Percentiles rank a stretch among this genome's conserved stretches.
phyloP scores from a whole-genome alignment of 805 yeast species.

The Candida suzukii region DNA sequence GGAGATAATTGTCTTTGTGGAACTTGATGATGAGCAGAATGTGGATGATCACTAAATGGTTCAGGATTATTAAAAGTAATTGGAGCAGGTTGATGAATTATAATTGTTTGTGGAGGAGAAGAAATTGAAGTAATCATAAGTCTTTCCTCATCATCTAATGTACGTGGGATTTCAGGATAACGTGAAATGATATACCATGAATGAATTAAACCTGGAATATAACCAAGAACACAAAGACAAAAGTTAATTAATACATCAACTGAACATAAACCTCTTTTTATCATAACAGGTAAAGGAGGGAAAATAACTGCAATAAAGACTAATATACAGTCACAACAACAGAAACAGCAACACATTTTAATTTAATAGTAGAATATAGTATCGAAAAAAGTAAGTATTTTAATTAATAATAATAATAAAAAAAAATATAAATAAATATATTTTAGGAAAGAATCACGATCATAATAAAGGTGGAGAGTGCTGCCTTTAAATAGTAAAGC shows the following conservation, averaged over 20 bases:
- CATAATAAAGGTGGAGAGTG: no score
- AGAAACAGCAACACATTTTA: conserved; percentile 20
- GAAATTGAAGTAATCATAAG: no score
- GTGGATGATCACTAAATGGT: conserved; percentile 17
- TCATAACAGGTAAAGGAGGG: conserved; percentile 75
- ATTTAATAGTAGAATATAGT: no score
- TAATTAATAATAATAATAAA: no score
- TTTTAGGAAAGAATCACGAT: no score
- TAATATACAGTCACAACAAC: conserved; percentile 53
- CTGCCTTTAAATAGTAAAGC: no score
- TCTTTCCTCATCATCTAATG: conserved; percentile 13
- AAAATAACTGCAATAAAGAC: conserved; percentile 63
- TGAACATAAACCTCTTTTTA: conserved; percentile 67
- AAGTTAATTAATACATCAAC: conserved; percentile 66
- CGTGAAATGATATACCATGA: conserved; percentile 56
- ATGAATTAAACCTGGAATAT: conserved; percentile 66
- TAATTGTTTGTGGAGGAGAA: conserved; percentile 11
- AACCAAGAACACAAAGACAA: conserved; percentile 52
- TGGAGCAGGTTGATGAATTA: conserved; percentile 1
- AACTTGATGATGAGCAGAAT: not conserved
- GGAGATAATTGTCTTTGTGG: conserved; percentile 17
- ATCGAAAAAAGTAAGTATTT: no score
- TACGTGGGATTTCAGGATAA: conserved; percentile 31
- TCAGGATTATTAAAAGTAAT: conserved; percentile 25
- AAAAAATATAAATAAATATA: no score